Percentiles rank a stretch among this genome's conserved stretches.
Conservation (phyloP, 768 basidiomycete genomes). For the Ramaria sp. region DNA sequence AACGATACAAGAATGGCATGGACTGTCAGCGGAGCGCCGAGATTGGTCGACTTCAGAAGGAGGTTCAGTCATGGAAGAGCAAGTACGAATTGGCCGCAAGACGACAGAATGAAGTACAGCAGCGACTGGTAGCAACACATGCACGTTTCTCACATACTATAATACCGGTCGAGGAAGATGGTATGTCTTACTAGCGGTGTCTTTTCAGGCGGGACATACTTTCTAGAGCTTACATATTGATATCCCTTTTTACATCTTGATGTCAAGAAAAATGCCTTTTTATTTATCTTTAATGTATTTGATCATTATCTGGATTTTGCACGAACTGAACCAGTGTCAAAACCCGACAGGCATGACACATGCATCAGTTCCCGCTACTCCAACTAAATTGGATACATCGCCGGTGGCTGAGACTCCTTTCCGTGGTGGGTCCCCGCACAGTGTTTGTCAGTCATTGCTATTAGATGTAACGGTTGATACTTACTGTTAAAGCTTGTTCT, state of each 20-base stretch:
- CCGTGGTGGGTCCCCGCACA: not conserved
- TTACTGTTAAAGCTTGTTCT: not conserved
- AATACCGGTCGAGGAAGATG: not conserved
- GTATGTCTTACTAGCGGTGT: not conserved
- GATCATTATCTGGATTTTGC: not conserved
- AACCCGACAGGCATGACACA: not conserved
- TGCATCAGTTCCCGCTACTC: not conserved
- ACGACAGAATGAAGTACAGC: not conserved
- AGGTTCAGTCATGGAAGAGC: not conserved
- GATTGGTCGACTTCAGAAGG: not conserved
- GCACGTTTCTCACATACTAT: slow-evolving; percentile 7
- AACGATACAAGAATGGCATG: not conserved
- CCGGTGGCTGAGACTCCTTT: not conserved
- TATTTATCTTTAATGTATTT: not conserved
- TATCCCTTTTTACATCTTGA: not conserved
- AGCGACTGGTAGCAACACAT: not conserved
- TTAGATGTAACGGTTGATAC: not conserved
- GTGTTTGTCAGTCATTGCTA: not conserved
- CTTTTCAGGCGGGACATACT: no score
- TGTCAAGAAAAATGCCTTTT: not conserved
- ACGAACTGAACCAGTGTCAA: not conserved
- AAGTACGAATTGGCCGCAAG: not conserved
- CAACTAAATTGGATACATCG: not conserved
- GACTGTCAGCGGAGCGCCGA: not conserved
- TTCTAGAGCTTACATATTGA: no score